phyloP scores from a whole-genome alignment of 805 yeast species.

The Phaffomyces thermotolerans region DNA sequence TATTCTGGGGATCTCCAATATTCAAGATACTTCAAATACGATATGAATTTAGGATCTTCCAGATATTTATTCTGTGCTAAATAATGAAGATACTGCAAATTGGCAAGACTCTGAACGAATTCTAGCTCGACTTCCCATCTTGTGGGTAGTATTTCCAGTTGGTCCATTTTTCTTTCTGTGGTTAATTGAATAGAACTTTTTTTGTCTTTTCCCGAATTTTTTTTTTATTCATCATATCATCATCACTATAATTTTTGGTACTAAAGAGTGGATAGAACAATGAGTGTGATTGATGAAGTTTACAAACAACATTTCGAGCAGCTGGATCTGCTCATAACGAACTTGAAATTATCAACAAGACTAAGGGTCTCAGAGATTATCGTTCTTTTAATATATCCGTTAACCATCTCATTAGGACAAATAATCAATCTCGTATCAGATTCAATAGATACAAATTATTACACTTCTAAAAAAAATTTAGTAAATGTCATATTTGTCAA shows the following conservation, averaged over 20 bases:
- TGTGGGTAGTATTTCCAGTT: conserved; percentile 46
- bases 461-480: conserved; percentile 55
- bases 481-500: conserved; percentile 75
- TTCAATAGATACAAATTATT: conserved; percentile 16
- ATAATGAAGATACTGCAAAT: conserved; percentile 79
- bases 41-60: conserved; percentile 62
- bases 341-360: conserved; percentile 2
- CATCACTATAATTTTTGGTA: not conserved
- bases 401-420: conserved; percentile 45
- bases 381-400: conserved; percentile 26
- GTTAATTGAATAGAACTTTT: too few species aligned
- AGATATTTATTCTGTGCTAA: conserved; percentile 79
- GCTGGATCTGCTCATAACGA: not conserved
- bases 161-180: too few species aligned
- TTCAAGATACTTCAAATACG: conserved; percentile 71
- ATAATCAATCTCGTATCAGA: conserved; percentile 29
- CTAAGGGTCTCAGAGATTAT: conserved; percentile 10
- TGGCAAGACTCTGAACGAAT: conserved; percentile 89
- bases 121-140: conserved; percentile 76
- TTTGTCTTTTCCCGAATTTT: too few species aligned
- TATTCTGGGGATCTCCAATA: conserved; percentile 79
- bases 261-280: not conserved
- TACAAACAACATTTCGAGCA: conserved; percentile 5
- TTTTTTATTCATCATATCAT: too few species aligned
- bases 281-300: conserved; percentile 1